phyloP scores from a whole-genome alignment of 2,329 filamentous ascomycete species.

The Sporothrix pseudoabietina region DNA sequence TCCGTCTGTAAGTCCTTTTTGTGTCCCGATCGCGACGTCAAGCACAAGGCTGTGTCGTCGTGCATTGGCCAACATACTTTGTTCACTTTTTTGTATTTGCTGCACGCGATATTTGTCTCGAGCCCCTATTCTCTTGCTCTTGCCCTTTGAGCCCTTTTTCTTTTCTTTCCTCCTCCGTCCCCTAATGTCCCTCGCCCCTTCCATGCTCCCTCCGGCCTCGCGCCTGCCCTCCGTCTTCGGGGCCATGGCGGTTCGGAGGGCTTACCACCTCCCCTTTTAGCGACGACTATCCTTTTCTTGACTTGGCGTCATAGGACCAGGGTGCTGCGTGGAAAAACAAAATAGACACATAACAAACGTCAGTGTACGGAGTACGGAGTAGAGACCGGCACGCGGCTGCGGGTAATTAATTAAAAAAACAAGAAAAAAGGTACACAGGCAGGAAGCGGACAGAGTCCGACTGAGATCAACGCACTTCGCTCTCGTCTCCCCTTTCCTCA shows the following conservation, averaged over 20 bases:
- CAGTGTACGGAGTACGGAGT: not conserved
- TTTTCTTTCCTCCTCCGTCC: not conserved
- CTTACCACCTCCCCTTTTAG: slow-evolving; percentile 3
- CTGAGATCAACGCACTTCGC: not conserved
- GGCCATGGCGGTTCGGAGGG: not conserved
- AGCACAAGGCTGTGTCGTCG: slow-evolving; percentile 10
- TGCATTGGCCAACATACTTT: not conserved
- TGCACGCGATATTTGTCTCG: not conserved
- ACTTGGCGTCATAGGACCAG: slow-evolving; percentile 13
- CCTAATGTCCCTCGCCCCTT: not conserved
- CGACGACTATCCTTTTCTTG: slow-evolving; percentile 4
- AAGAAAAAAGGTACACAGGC: not conserved
- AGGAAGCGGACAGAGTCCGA: not conserved
- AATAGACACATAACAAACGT: not conserved
- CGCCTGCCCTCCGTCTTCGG: not conserved
- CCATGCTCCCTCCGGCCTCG: slow-evolving; percentile 4
- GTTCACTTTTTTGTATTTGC: not conserved
- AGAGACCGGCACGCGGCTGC: not conserved
- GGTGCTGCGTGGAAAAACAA: not conserved
- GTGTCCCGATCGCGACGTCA: slow-evolving; percentile 9
- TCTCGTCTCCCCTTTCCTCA: not conserved
- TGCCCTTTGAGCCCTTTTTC: not conserved
- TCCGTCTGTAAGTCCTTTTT: not conserved
- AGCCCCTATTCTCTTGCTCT: not conserved
- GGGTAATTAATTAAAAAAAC: not conserved